These are phyloP conservation scores for Penicillium sp. DNA, from an alignment of 2,329 filamentous ascomycete species.

Conservation along the genomic window DNA sequence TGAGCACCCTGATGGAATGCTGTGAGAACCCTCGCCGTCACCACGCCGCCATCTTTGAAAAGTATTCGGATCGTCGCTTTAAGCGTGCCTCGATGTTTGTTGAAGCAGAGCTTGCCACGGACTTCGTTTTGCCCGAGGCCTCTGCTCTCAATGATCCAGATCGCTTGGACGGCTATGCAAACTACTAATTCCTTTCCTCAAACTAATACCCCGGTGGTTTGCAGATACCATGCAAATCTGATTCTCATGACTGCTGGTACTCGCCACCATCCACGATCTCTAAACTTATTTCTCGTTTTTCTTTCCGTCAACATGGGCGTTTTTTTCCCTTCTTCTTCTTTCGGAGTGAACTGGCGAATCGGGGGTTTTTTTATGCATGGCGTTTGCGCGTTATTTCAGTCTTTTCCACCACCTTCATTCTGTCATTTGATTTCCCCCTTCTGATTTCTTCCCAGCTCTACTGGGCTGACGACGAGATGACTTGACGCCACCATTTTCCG, in stretches of 20 bases:
- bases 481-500: conserved; percentile 23
- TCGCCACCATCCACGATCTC: conserved; percentile 13
- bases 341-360: conserved; percentile 15
- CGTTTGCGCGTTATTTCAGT: conserved; percentile 4
- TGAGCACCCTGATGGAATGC: conserved; percentile 80
- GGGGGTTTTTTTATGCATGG: conserved; percentile 15
- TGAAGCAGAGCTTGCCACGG: conserved; percentile 67
- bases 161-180: conserved; percentile 20
- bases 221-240: background rate
- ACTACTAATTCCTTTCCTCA: conserved; percentile 15
- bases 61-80: conserved; percentile 85
- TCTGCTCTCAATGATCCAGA: conserved; percentile 14
- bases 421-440: conserved; percentile 8
- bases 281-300: conserved; percentile 11
- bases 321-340: background rate
- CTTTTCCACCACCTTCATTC: conserved; percentile 8
- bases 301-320: conserved; percentile 9
- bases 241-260: conserved; percentile 6
- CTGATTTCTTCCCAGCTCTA: conserved; percentile 10
- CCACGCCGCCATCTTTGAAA: conserved; percentile 84
- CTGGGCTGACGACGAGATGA: conserved; percentile 21
- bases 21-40: conserved; percentile 78
- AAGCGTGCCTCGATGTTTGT: conserved; percentile 82
- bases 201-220: background rate
- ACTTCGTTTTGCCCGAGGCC: conserved; percentile 53